phyloP scores from a whole-genome alignment of 768 basidiomycete species.

The Mrakia blollopis region DNA sequence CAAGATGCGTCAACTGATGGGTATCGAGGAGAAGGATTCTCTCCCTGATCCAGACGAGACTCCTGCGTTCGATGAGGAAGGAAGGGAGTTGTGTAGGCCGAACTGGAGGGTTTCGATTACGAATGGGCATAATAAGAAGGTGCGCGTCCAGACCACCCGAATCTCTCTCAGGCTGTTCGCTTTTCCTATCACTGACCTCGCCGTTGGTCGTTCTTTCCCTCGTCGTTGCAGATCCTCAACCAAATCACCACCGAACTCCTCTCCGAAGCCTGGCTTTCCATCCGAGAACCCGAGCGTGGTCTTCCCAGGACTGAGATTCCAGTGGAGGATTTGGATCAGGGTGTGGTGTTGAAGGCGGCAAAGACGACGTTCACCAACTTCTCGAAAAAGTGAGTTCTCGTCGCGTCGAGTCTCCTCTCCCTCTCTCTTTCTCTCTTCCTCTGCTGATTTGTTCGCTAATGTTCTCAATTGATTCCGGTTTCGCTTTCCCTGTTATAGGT shows the following conservation, averaged over 20 bases:
- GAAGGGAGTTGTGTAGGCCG: neutral
- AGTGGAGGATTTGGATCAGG: slow-evolving; percentile 18
- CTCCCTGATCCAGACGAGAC: slow-evolving; percentile 23
- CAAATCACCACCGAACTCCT: neutral
- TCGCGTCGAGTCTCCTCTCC: neutral
- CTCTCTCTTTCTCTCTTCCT: neutral
- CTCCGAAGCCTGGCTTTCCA: neutral
- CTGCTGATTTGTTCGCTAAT: neutral
- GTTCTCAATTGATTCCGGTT: neutral
- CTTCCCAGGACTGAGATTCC: slow-evolving; percentile 1
- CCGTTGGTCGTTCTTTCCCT: too few species aligned
- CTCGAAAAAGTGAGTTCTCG: slow-evolving; percentile 10
- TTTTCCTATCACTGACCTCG: neutral
- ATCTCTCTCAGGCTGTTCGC: neutral
- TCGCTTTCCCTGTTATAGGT: slow-evolving; percentile 12
- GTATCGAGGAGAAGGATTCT: slow-evolving; percentile 13
- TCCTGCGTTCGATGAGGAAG: neutral
- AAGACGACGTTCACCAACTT: slow-evolving; percentile 19
- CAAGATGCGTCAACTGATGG: slow-evolving; percentile 26
- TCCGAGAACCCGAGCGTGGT: neutral
- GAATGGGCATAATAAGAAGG: slow-evolving; percentile 2
- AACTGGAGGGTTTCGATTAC: slow-evolving; percentile 24
- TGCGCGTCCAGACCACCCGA: neutral
- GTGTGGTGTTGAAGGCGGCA: slow-evolving; percentile 13
- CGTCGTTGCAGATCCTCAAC: slow-evolving; percentile 12